Base-by-base conservation (phyloP, 1,284 basidiomycete genomes). In the Pseudozyma hubeiensis region DNA sequence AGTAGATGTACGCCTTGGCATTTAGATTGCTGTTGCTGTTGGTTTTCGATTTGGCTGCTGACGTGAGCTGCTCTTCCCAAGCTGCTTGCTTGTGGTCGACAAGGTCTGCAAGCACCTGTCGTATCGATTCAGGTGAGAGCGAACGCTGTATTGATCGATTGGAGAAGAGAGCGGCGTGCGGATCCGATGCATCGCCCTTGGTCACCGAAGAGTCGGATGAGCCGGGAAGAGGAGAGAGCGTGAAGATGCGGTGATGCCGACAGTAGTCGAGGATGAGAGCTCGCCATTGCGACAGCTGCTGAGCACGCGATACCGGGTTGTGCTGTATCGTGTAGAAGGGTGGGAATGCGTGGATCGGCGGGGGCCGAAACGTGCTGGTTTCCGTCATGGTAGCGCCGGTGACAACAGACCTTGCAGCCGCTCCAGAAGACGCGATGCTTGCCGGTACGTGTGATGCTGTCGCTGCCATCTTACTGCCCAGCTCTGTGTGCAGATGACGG, bases 291-390 rank as follows among this genome's bases (percentile, higher is more conserved):
- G 75, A 62, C 1, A 86, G 77, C 70, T 88, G 88, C 58, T 87
- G 86, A 0, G 81, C 62, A 17, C 84, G 84, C 5, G 87, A 88
- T 7, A 84, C 62, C 0, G 86, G 85, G 70, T 88, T 88, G 0
- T 87, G 87, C 67, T 88, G 88, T 5, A 86, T 75, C 75, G 88
- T 88, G 81, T 87, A 88, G 84, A 88, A 88, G 0, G 87, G 87
- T 2, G 87, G 87, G 65, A 88, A 88, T n/a, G 84, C 85, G 84
- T 86, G 87, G 50, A 88, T 85, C 0, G 86, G 81, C 0, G 87
- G 88, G 50, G 81, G 86, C 31, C 75, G 75, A 72, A 86, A 87
- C 9, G 51, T 5, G 16, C 11, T 34, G 43, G 9, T 17, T 19
- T 44, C 43, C 9, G 43, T 24, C 43, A 24, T 44, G 9, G 8